Percentiles rank a stretch among this genome's conserved stretches.
phyloP scores from a whole-genome alignment of 108 stramenopile genomes.

The Pseudonitzschia multiseries region DNA sequence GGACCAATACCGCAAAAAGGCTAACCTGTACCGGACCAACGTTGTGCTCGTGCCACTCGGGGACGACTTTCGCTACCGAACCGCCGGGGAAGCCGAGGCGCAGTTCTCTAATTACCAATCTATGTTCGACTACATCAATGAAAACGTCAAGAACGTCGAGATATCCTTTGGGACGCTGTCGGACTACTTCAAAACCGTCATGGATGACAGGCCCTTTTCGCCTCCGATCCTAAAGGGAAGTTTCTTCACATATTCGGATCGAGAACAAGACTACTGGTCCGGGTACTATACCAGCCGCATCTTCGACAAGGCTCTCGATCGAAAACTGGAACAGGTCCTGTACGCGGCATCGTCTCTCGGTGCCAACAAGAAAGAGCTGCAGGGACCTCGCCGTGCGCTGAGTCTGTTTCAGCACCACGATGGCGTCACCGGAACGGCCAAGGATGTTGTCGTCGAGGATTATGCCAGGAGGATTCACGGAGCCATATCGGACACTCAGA shows the following conservation, averaged over 20 bases:
- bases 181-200: conserved; percentile 55
- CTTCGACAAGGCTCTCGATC: conserved; percentile 67
- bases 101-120: conserved; percentile 55
- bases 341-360: conserved; percentile 49
- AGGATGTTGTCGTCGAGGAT: conserved; percentile 51
- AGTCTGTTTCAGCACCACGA: conserved; percentile 69
- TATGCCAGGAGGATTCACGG: conserved; percentile 51
- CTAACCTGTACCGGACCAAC: conserved; percentile 51
- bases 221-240: conserved; percentile 56
- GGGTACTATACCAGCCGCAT: conserved; percentile 66
- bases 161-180: conserved; percentile 61
- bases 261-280: conserved; percentile 64
- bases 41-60: conserved; percentile 56
- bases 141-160: conserved; percentile 43
- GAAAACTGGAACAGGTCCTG: conserved; percentile 53
- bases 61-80: conserved; percentile 63
- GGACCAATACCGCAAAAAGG: conserved; percentile 69
- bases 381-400: conserved; percentile 45
- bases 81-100: conserved; percentile 39
- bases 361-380: conserved; percentile 44
- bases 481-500: conserved; percentile 37
- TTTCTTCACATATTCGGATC: conserved; percentile 67
- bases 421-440: conserved; percentile 65
- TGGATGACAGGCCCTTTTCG: conserved; percentile 33
- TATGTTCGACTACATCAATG: conserved; percentile 60